Evolutionary conservation across 1,284 basidiomycete genomes (phyloP), one percentile per base, ranked within the genome.

Genomic region (Tremellales sp.): DNA sequence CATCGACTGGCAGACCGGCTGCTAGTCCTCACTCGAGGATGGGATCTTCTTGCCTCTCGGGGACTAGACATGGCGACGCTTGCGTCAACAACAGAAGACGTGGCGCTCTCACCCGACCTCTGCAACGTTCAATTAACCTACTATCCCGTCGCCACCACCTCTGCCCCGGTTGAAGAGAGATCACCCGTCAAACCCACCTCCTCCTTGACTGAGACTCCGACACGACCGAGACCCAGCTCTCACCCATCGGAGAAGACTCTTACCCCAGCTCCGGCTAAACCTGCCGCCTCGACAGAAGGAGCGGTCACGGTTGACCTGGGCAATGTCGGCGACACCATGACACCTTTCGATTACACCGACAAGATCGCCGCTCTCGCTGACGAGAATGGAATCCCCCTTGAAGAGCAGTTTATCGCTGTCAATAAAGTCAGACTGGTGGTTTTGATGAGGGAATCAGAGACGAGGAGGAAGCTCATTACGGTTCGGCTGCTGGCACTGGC

Each of bases 401-500:
- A 84, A 34, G 90, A 94, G 71, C 88, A 86, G 61, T 93, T 92
- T 62, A 88, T 92, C 63, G 76, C 97, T 4, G 78, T 95, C 54
- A 91, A 88, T 71, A 86, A 87, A 48, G 86, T 94, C 50, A 84
- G 93, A 43, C 76, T 87, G 36, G 85, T 89, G 3, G 74, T 92
- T 40, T 76, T 79, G 12, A 75, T 78, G 31, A 78, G 78, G 7
- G 76, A 80, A 47, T 77, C 80, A 41, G 75, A 71, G 18, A 81
- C 82, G 18, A 82, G 93, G 39, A 82, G 86, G 66, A 86, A 91
- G 68, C 78, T 97, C 36, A 79, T 95, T 28, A 77, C 83, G 49
- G 79, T 88, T 41, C 82, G 94, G 39, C 78, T 98, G 22, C 77
- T 97, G 28, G 83, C 94, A 3, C 84, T 97, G 34, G 86, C 91